Evolutionary conservation across 257 asterid genomes (phyloP), one percentile per base, ranked within the genome.

Genomic region (Primulina tabacum): DNA sequence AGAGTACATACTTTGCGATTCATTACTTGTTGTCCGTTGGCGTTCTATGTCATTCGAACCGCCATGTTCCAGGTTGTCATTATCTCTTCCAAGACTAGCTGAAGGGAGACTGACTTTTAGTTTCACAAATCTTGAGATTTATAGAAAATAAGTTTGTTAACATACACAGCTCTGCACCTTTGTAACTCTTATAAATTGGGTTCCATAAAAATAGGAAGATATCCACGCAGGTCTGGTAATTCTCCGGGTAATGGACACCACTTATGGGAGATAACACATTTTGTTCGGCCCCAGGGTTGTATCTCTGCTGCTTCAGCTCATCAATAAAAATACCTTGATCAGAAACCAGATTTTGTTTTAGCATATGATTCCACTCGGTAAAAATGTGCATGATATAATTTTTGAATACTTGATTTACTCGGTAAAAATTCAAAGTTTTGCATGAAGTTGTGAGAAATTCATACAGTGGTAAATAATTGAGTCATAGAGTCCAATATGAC

Each of bases 161-260:
- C 16, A 9, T 2, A 38, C 50, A 38, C 50, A 38, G 28, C 20
- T 40, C n/a, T 14, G 4, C 34, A 60, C 82, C 82, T 70, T 6
- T 14, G 7, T 60, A n/a, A 52, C 29, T 61, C 43, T 35, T 64
- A 64, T 2, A 18, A 71, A 75, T 55, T 47, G 77, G 75, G 33
- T 37, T 11, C 82, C 80, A 65, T 1, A 82, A 20, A 33, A 81
- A 64, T 35, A 35, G 8, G 38, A 81, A 70, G 52, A 82, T 52
- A 43, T 69, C 47, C 35, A 71, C 63, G 52, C 85, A 81, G 20
- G 82, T 81, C 71, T 74, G 29, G 75, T 77, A 85, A 79, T 82
- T 82, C 17, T 32, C 75, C 34, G 90, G 87, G 47, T 71, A 61
- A n/a, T 57, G 34, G 33, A 62, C 32, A 0, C 9, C 16, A 53